Evolutionary conservation across 108 stramenopile genomes (phyloP).

Genomic region (Cafeteria roenbergensis): DNA sequence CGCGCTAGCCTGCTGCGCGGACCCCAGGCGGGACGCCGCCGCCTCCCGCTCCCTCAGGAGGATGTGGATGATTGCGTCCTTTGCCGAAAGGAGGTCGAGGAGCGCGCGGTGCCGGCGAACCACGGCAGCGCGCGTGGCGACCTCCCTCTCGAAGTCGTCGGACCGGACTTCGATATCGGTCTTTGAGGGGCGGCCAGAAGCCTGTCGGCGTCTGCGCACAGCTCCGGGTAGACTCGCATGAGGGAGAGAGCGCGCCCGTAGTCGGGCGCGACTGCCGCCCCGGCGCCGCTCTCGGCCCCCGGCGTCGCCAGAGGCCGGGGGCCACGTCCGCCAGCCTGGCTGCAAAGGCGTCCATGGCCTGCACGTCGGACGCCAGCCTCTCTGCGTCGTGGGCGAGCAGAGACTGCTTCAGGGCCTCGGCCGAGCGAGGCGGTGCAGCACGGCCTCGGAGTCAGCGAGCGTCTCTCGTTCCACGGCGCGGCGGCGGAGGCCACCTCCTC

Average conservation of each 20-base stretch:
- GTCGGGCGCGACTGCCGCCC: no score
- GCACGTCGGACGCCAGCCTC: background rate
- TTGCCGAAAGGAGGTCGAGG: background rate
- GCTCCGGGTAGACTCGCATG: slow-evolving; percentile 4
- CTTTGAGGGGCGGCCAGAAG: background rate
- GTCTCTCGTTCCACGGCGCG: slow-evolving; percentile 2
- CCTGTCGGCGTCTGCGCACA: slow-evolving; percentile 4
- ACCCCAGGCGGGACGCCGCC: background rate
- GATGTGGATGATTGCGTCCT: background rate
- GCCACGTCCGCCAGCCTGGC: background rate
- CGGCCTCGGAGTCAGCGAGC: slow-evolving; percentile 4
- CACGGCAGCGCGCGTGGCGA: background rate
- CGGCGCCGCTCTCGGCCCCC: no score
- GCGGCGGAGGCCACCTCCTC: background rate
- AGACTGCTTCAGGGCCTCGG: background rate
- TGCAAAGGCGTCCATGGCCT: slow-evolving; percentile 1
- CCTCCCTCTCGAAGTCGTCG: background rate
- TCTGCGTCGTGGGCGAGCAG: background rate
- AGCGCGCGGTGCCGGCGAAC: background rate
- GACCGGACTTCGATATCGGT: background rate
- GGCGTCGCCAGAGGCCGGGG: no score
- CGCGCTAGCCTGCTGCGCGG: background rate
- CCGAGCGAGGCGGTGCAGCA: slow-evolving; percentile 8
- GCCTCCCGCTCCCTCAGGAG: slow-evolving; percentile 4
- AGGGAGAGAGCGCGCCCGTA: background rate